Conservation (phyloP, 345 rosid species). For the Lumnitzera littorea region DNA sequence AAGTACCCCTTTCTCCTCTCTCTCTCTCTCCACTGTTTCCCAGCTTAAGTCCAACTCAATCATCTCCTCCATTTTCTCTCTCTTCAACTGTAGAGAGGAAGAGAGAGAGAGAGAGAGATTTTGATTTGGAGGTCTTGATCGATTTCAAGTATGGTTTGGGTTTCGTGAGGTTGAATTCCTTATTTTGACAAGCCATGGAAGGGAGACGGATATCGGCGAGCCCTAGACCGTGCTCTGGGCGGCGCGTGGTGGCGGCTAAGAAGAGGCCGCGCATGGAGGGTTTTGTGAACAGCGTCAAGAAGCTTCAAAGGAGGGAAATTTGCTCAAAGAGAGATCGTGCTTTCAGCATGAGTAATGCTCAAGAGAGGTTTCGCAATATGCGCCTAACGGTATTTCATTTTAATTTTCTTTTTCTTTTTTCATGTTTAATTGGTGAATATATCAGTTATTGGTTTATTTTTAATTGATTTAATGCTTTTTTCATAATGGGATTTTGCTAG, state of each 20-base stretch:
- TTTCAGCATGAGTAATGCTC: slow-evolving; percentile 53
- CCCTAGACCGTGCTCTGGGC: slow-evolving; percentile 69
- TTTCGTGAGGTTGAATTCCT: background rate
- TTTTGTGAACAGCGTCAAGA: slow-evolving; percentile 59
- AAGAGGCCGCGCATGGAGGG: slow-evolving; percentile 56
- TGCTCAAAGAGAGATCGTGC: slow-evolving; percentile 53
- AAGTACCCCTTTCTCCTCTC: no score
- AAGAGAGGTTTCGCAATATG: slow-evolving; percentile 67
- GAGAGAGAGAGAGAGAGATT: no score
- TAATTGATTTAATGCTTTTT: no score
- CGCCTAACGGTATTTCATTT: slow-evolving; percentile 38
- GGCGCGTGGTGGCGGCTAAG: slow-evolving; percentile 58
- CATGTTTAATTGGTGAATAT: background rate
- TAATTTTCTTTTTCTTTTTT: background rate
- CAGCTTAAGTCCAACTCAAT: no score
- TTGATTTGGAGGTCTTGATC: no score
- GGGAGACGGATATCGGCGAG: slow-evolving; percentile 78
- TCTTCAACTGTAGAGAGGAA: no score
- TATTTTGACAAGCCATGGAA: slow-evolving; percentile 31
- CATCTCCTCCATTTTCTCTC: no score
- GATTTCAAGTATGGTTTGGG: background rate
- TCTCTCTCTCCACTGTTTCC: background rate
- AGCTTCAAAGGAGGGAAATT: slow-evolving; percentile 73
- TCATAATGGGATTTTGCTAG: no score
- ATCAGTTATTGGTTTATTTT: no score